Base-by-base conservation (phyloP, 305 asterid species). In the Fraxinus sp. region DNA sequence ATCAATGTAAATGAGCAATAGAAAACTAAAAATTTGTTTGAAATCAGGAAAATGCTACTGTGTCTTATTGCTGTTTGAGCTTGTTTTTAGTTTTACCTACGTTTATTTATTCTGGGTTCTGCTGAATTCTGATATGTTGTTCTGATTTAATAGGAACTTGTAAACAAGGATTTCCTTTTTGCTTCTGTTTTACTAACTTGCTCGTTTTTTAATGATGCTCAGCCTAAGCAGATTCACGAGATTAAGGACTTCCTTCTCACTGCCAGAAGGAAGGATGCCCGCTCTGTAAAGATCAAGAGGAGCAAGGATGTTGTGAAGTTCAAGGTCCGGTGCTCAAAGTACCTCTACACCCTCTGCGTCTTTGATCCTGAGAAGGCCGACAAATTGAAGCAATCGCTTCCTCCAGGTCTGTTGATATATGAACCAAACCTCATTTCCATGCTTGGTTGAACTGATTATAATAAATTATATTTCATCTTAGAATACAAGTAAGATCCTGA, bases 181-280 rank as follows among this genome's bases (percentile, higher is more conserved):
- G 11, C 0, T 10, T 0, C 44, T 6, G 76, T 71, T 30, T 32
- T 30, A 71, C 41, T 70, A 32, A 71, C 26, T 32, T 22, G 11
- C 18, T 32, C 20, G 6, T 22, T 32, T 62, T 72, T 78, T 71
- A 71, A 41, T 41, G 71, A 59, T 74, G 52, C 66, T 0, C 86
- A 89, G 92, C 92, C 92, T 41, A 89, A 88, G 86, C 92, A 89
- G 78, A 89, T 89, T 83, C 90, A 89, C 1, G 92, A 89, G 91
- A 89, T 89, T 36, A 89, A 89, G 74, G 92, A 89, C 86, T 89
- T 89, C 84, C 90, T 89, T 0, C 84, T 88, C 77, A 89, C 92
- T 10, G 92, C 92, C 4, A 84, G 92, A 79, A 84, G 92, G 88
- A 89, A 89, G 86, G 92, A 89, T 88, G 92, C 92, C 0, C 91